These are phyloP conservation scores for Inga leiocalycina DNA, from an alignment of 306 rosid genomes.

Conservation along the genomic window DNA sequence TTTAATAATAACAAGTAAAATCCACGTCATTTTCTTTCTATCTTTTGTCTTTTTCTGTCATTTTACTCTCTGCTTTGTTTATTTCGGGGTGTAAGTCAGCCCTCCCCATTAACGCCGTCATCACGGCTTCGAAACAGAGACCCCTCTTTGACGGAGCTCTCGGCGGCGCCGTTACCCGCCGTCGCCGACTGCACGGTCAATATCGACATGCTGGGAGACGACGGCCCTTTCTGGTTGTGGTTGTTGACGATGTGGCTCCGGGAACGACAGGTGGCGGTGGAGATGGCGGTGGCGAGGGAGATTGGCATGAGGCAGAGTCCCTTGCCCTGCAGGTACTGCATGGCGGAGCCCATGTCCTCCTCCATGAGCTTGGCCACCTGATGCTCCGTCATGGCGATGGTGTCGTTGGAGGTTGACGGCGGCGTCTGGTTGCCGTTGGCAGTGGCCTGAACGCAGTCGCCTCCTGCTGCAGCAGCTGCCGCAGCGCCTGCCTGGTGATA, in stretches of 20 bases:
- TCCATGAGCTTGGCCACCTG: conserved; percentile 96
- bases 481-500: conserved; percentile 52
- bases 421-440: conserved; percentile 47
- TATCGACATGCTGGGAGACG: conserved; percentile 90
- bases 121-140: conserved; percentile 75
- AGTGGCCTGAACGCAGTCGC: conserved; percentile 45
- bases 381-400: conserved; percentile 82
- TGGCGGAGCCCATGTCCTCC: conserved; percentile 98
- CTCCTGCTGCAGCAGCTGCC: conserved; percentile 22
- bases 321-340: conserved; percentile 95
- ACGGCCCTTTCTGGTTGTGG: conserved; percentile 48
- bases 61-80: background rate
- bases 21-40: conserved; percentile 33
- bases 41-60: background rate
- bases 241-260: conserved; percentile 57
- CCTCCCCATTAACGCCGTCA: conserved; percentile 6
- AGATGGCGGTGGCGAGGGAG: conserved; percentile 91
- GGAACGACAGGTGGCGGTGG: conserved; percentile 84
- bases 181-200: conserved; percentile 74
- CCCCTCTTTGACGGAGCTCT: conserved; percentile 54
- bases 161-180: conserved; percentile 46
- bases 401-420: conserved; percentile 58
- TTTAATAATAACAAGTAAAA: background rate
- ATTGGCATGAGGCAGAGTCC: conserved; percentile 99
- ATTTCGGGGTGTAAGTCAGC: conserved; percentile 2